These are phyloP conservation scores for Phytophthora fragariaefolia DNA, from an alignment of 352 stramenopile genomes.

Conservation along the genomic window DNA sequence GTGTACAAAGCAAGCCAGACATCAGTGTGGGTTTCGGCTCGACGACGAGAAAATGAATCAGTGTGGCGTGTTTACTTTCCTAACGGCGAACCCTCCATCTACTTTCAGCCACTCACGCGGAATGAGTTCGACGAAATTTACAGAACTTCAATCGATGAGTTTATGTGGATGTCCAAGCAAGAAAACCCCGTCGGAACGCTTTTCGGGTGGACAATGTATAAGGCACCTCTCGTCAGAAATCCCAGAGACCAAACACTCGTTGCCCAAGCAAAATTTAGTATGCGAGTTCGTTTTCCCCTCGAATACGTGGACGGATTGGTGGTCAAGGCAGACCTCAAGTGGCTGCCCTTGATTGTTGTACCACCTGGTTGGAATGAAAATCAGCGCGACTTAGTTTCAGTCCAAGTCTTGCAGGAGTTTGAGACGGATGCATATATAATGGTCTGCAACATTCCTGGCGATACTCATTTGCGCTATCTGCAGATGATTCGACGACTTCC, in stretches of 20 bases:
- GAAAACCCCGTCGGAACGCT: not conserved
- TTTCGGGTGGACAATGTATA: constrained; percentile 3
- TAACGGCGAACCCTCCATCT: constrained; percentile 25
- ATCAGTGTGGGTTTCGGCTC: not conserved
- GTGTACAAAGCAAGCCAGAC: constrained; percentile 2
- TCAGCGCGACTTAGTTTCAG: not conserved
- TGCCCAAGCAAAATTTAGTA: not conserved
- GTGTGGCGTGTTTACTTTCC: constrained; percentile 18
- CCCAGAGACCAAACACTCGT: not conserved
- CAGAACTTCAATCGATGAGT: not conserved
- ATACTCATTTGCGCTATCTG: not conserved
- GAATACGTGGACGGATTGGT: not conserved
- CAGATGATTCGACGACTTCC: not conserved
- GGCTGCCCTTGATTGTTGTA: not conserved
- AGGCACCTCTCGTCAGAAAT: not conserved
- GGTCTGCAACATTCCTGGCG: constrained; percentile 4
- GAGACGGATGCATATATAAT: not conserved
- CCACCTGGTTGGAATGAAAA: not conserved
- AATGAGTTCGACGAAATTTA: not conserved
- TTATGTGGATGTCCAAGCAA: not conserved
- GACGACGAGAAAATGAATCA: not conserved
- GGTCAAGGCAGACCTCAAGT: not conserved
- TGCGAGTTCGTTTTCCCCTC: not conserved
- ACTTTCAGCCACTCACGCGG: constrained; percentile 22
- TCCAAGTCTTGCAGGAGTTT: constrained; percentile 6